phyloP scores from a whole-genome alignment of 768 basidiomycete species.

The Trametes elegans region DNA sequence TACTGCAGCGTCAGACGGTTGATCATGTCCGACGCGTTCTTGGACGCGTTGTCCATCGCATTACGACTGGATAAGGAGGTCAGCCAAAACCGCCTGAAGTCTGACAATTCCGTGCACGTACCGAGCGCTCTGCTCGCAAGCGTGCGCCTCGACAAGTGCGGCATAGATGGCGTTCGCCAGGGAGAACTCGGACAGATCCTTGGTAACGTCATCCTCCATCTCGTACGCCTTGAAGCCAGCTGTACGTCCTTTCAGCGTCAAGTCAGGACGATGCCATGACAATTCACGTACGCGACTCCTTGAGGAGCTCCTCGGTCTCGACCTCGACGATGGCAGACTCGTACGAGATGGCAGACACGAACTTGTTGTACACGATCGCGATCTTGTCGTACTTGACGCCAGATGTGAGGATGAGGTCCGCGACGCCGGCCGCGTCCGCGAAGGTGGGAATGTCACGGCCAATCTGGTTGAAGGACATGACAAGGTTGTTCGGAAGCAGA shows the following conservation, averaged over 20 bases:
- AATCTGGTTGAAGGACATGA: slow-evolving; percentile 94
- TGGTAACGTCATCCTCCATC: slow-evolving; percentile 94
- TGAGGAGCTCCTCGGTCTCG: slow-evolving; percentile 77
- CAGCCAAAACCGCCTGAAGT: background rate
- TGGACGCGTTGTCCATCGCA: slow-evolving; percentile 99
- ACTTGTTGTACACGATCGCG: slow-evolving; percentile 78
- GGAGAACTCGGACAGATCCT: slow-evolving; percentile 92
- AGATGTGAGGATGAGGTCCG: slow-evolving; percentile 87
- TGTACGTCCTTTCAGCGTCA: slow-evolving; percentile 28
- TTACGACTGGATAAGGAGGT: slow-evolving; percentile 64
- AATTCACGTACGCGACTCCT: slow-evolving; percentile 65
- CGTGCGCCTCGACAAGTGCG: slow-evolving; percentile 91
- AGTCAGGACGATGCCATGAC: background rate
- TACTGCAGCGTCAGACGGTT: slow-evolving; percentile 84
- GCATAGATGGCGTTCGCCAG: slow-evolving; percentile 96
- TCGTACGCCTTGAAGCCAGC: slow-evolving; percentile 95
- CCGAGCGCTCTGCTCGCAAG: slow-evolving; percentile 92
- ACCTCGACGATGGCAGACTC: slow-evolving; percentile 76
- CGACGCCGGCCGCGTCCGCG: slow-evolving; percentile 90
- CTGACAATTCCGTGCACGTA: slow-evolving; percentile 33
- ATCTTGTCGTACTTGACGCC: slow-evolving; percentile 87
- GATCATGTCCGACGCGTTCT: slow-evolving; percentile 98
- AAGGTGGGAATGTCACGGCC: slow-evolving; percentile 98
- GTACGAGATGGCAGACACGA: slow-evolving; percentile 88
- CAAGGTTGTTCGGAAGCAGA: slow-evolving; percentile 58